A percentile compares a stretch with the other conserved stretches of the same genome.
phyloP scores from a whole-genome alignment of 1,139 yeast species.

The Candida buenavistaensis region DNA sequence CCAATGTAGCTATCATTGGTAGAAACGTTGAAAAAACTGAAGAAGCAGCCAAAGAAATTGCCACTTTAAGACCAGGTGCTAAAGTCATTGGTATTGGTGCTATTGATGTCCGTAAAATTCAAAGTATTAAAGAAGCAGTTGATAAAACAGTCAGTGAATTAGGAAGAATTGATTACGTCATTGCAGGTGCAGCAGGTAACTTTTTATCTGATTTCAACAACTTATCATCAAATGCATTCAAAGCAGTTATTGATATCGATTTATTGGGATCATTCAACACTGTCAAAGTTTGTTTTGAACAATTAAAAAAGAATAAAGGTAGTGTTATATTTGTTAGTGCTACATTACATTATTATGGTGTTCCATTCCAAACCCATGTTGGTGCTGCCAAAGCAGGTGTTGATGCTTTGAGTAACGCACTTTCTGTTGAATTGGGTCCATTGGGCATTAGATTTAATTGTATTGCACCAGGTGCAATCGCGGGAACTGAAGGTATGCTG shows the following conservation, averaged over 20 bases:
- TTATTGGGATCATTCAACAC: constrained; percentile 87
- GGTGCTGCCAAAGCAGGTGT: constrained; percentile 97
- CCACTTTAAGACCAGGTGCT: constrained; percentile 57
- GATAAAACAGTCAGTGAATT: constrained; percentile 60
- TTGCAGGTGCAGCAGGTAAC: constrained; percentile 98
- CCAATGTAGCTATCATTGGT: constrained; percentile 85
- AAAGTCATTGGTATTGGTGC: constrained; percentile 71
- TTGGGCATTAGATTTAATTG: constrained; percentile 79
- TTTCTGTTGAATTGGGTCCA: constrained; percentile 93
- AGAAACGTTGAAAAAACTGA: constrained; percentile 69
- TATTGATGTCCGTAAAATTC: constrained; percentile 76
- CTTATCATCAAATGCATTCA: constrained; percentile 83
- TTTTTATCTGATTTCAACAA: constrained; percentile 79
- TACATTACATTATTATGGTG: constrained; percentile 87
- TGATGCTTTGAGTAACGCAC: constrained; percentile 80
- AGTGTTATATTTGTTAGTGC: constrained; percentile 83
- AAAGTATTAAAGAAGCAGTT: constrained; percentile 62
- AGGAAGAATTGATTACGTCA: constrained; percentile 79
- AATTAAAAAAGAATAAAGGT: constrained; percentile 70
- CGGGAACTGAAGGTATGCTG: constrained; percentile 78
- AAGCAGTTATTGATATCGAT: constrained; percentile 84
- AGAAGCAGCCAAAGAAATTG: constrained; percentile 67
- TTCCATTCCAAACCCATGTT: constrained; percentile 86
- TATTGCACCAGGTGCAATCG: constrained; percentile 90
- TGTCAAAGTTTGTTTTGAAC: constrained; percentile 74